A percentile compares a stretch with the other conserved stretches of the same genome.
Evolutionary conservation across 2,329 filamentous ascomycete species (phyloP).

Genomic region (Penicillium sp.): DNA sequence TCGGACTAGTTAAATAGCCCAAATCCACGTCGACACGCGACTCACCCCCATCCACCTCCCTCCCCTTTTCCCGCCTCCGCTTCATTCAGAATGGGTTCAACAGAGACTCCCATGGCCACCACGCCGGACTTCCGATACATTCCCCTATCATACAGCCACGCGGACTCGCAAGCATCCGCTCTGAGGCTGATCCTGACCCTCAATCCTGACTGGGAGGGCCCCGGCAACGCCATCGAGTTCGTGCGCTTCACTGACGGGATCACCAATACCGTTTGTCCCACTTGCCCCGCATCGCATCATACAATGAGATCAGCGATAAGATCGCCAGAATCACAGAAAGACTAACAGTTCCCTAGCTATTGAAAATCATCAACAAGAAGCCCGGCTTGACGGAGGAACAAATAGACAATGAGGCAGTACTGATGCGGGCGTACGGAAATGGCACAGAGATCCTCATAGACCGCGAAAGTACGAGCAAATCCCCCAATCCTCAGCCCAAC

Average conservation of each 20-base stretch:
- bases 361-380: slow-evolving; percentile 50
- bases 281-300: slow-evolving; percentile 1
- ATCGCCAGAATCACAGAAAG: not conserved
- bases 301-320: not conserved
- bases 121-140: slow-evolving; percentile 52
- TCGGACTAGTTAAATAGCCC: slow-evolving; percentile 6
- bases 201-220: slow-evolving; percentile 74
- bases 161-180: slow-evolving; percentile 74
- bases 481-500: not conserved
- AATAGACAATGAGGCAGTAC: slow-evolving; percentile 76
- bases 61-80: slow-evolving; percentile 6
- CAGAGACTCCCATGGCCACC: slow-evolving; percentile 14
- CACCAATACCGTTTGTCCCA: slow-evolving; percentile 73
- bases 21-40: not conserved
- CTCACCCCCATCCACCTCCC: slow-evolving; percentile 6
- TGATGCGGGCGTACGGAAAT: slow-evolving; percentile 90
- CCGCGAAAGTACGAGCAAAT: slow-evolving; percentile 67
- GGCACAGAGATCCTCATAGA: slow-evolving; percentile 95
- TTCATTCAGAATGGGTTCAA: slow-evolving; percentile 27
- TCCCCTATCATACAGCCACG: slow-evolving; percentile 71
- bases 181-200: slow-evolving; percentile 73
- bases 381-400: slow-evolving; percentile 69
- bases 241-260: slow-evolving; percentile 95
- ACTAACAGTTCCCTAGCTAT: slow-evolving; percentile 38
- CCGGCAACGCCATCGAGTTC: slow-evolving; percentile 73